These are phyloP conservation scores for Ganoderma leucocontextum DNA, from an alignment of 1,284 basidiomycete genomes.

Conservation along the genomic window DNA sequence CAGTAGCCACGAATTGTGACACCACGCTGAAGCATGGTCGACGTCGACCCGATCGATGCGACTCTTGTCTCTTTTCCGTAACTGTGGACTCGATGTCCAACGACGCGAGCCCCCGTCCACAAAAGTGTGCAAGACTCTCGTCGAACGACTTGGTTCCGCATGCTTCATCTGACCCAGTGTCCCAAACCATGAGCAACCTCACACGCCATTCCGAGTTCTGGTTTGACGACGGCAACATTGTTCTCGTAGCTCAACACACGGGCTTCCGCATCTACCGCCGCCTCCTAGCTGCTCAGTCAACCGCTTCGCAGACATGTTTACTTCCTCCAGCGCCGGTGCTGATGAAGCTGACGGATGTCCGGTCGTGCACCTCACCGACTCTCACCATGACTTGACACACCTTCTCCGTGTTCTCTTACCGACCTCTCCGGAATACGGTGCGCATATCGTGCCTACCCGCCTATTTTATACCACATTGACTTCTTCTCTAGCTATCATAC, in stretches of 20 bases:
- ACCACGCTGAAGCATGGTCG: no score
- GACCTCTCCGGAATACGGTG: background rate
- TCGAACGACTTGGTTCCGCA: no score
- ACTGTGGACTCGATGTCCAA: no score
- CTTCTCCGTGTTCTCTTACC: constrained; percentile 12
- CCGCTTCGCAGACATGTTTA: constrained; percentile 31
- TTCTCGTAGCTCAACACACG: constrained; percentile 25
- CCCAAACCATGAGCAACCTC: no score
- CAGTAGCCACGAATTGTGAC: no score
- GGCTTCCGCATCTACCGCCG: constrained; percentile 31
- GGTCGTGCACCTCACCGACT: constrained; percentile 26
- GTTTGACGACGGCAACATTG: constrained; percentile 33
- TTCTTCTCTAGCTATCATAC: background rate
- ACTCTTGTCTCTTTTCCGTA: no score
- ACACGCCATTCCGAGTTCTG: constrained; percentile 22
- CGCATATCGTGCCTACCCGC: no score
- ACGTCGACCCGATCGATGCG: no score
- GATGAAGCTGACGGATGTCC: constrained; percentile 24
- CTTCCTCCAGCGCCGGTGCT: constrained; percentile 22
- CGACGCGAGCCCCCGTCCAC: no score
- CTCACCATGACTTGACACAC: constrained; percentile 15
- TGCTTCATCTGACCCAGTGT: no score
- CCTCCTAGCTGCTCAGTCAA: constrained; percentile 30
- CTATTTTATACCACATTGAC: background rate
- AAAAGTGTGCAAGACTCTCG: no score